Percentiles rank a stretch among this genome's conserved stretches.
phyloP scores from a whole-genome alignment of 208 protist genomes.

The Trypanosoma melophagium region DNA sequence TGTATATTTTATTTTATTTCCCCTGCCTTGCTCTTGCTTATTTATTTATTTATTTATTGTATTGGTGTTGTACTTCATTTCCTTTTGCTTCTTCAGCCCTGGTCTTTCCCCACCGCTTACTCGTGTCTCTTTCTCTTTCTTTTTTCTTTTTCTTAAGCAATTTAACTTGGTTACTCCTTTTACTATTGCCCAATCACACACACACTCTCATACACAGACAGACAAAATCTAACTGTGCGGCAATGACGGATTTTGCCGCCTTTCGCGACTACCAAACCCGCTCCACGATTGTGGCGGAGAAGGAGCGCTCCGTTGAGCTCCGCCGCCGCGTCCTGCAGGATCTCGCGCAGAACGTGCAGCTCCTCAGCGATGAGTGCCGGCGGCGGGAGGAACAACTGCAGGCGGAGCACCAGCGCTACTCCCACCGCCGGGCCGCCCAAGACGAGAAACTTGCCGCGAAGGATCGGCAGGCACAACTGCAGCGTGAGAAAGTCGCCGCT shows the following conservation, averaged over 20 bases:
- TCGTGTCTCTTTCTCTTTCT: background rate
- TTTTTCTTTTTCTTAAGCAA: slow-evolving; percentile 1
- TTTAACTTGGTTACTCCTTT: slow-evolving; percentile 10
- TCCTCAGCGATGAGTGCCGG: slow-evolving; percentile 44
- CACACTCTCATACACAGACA: no score
- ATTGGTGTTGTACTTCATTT: slow-evolving; percentile 9
- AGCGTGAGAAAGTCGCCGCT: slow-evolving; percentile 47
- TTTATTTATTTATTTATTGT: slow-evolving; percentile 18
- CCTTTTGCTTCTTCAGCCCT: slow-evolving; percentile 2
- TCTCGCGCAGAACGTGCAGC: slow-evolving; percentile 53
- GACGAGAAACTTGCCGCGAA: slow-evolving; percentile 74
- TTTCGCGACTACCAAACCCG: slow-evolving; percentile 73
- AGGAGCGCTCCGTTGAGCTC: slow-evolving; percentile 60
- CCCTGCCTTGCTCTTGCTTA: background rate
- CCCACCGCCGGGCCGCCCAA: slow-evolving; percentile 50
- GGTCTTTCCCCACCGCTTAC: no score
- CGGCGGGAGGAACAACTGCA: slow-evolving; percentile 58
- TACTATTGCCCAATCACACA: background rate
- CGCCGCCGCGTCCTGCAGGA: slow-evolving; percentile 62
- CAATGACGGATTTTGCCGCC: slow-evolving; percentile 41
- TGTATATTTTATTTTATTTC: slow-evolving; percentile 15
- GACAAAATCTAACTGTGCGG: no score
- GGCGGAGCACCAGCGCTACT: slow-evolving; percentile 41
- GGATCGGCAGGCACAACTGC: slow-evolving; percentile 46
- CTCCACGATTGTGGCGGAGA: slow-evolving; percentile 60